These are phyloP conservation scores for Globisporangium sylvaticum DNA, from an alignment of 352 stramenopile genomes.

Conservation along the genomic window DNA sequence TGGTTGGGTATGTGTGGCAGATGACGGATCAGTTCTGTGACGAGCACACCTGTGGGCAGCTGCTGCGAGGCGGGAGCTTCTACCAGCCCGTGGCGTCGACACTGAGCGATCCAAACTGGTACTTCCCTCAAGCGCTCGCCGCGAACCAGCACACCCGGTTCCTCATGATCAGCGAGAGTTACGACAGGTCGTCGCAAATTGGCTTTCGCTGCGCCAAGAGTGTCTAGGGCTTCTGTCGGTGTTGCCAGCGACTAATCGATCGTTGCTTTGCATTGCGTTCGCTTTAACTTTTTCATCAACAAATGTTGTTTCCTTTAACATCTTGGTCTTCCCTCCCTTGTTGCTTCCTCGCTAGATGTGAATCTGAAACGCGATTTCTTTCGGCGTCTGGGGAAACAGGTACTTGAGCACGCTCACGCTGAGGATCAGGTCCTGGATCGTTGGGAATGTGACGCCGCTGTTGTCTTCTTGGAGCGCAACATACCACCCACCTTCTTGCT, in stretches of 20 bases:
- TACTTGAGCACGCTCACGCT: constrained; percentile 78
- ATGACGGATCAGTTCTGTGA: constrained; percentile 87
- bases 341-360: constrained; percentile 8
- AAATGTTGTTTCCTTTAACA: neutral
- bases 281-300: neutral
- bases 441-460: constrained; percentile 51
- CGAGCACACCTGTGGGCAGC: constrained; percentile 66
- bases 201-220: constrained; percentile 72
- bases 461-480: constrained; percentile 56
- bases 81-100: constrained; percentile 69
- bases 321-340: neutral
- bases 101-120: constrained; percentile 79
- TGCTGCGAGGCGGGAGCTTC: constrained; percentile 72
- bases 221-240: neutral
- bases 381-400: constrained; percentile 76
- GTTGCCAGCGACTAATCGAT: neutral
- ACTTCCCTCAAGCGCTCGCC: constrained; percentile 69
- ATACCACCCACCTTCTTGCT: constrained; percentile 40
- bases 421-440: constrained; percentile 66
- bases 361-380: constrained; percentile 55
- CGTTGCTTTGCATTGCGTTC: neutral
- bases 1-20: constrained; percentile 83
- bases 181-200: constrained; percentile 69
- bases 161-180: constrained; percentile 65
- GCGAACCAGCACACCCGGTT: constrained; percentile 72